Base-by-base conservation (phyloP, 805 yeast species). In the Maudiozyma barnettii region DNA sequence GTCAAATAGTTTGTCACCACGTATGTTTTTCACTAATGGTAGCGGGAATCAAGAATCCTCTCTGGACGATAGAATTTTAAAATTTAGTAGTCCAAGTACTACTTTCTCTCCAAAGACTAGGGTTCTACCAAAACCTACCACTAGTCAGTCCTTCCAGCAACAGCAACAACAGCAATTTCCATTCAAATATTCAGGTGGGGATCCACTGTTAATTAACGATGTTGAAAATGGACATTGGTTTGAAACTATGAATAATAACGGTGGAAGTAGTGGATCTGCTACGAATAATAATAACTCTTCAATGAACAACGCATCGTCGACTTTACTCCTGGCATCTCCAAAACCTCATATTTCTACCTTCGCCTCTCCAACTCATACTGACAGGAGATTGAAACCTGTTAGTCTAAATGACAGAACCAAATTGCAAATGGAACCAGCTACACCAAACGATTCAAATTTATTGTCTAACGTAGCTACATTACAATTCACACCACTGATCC, bases 401-500 rank as follows among this genome's bases (percentile, higher is more conserved):
- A 21, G 21, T n/a, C 18, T 33, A 14, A 20, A 19, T 14, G 30
- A 21, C 10, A 38, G 31, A 30, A 13, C 43, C 19, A 49, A 39
- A 49, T 39, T 52, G 50, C 12, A 46, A 58, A 6, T 57, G 54
- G 51, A 54, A 33, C 48, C 48, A 4, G 31, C 41, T n/a, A 45
- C 48, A 7, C 49, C 48, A 35, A 35, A 40, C n/a, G 20, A 35
- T 39, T 41, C 41, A 26, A 44, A 31, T 12, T 22, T 36, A 22
- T 19, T 21, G 4, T 35, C 16, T 9, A 40, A n/a, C n/a, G 13
- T 18, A 3, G 14, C 44, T 19, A 21, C 44, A 18, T 49, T 61
- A 16, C 63, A 60, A 43, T 59, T 60, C 41, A 63, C 67, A 7
- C 66, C 67, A 9, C 49, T 62, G 23, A 60, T 62, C 16, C 66